Conservation (phyloP, 371 early-diverging fungal species). For the Syncephalastrum sp. region DNA sequence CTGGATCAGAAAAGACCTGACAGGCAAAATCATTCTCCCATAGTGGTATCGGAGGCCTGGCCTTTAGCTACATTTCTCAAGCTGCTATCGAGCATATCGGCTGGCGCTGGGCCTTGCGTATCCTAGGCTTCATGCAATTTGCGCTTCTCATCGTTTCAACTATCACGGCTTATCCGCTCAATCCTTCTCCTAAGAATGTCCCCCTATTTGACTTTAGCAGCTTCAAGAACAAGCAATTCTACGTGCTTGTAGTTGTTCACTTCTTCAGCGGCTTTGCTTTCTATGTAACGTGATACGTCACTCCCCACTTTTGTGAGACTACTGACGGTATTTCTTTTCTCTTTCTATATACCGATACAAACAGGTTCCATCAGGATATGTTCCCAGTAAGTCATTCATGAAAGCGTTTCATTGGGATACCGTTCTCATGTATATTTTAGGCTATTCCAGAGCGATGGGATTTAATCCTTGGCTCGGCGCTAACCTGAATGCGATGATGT, state of each 20-base stretch:
- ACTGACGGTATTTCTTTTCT: slow-evolving; percentile 1
- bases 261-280: slow-evolving; percentile 42
- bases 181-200: slow-evolving; percentile 16
- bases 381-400: slow-evolving; percentile 19
- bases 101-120: slow-evolving; percentile 63
- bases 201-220: slow-evolving; percentile 24
- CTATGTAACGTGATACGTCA: slow-evolving; percentile 26
- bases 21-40: slow-evolving; percentile 28
- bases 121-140: slow-evolving; percentile 55
- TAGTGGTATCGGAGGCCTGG: slow-evolving; percentile 60
- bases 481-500: slow-evolving; percentile 47
- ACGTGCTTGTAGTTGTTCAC: slow-evolving; percentile 29
- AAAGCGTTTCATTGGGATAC: not conserved
- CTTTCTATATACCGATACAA: not conserved
- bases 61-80: slow-evolving; percentile 47
- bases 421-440: slow-evolving; percentile 13
- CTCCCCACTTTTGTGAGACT: slow-evolving; percentile 16
- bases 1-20: slow-evolving; percentile 2
- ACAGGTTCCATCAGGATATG: slow-evolving; percentile 10
- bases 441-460: slow-evolving; percentile 34
- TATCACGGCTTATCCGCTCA: slow-evolving; percentile 49
- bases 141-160: slow-evolving; percentile 45
- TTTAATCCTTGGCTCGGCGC: slow-evolving; percentile 31
- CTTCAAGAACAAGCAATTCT: slow-evolving; percentile 33
- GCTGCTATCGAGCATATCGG: slow-evolving; percentile 44